Percentiles rank a stretch among this genome's conserved stretches.
These are phyloP conservation scores for Ustilago esculenta DNA, from an alignment of 1,284 basidiomycete species.

Conservation along the genomic window DNA sequence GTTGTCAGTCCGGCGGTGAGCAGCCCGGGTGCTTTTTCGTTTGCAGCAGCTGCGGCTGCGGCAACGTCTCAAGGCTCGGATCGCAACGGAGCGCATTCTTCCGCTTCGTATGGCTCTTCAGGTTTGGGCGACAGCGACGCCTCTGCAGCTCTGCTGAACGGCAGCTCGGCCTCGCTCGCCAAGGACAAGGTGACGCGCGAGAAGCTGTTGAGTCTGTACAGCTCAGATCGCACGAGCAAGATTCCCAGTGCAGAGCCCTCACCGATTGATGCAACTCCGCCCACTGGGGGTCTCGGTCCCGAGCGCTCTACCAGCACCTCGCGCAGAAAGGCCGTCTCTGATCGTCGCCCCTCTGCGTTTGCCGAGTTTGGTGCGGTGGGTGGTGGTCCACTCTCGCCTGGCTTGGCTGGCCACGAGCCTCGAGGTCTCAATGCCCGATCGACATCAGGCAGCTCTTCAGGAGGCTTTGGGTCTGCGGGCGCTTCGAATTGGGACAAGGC, in stretches of 20 bases:
- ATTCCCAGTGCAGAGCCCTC: constrained; percentile 25
- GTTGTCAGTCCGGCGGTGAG: constrained; percentile 40
- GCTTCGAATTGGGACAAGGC: constrained; percentile 38
- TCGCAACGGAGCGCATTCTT: constrained; percentile 19
- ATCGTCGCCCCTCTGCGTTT: constrained; percentile 36
- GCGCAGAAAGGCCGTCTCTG: constrained; percentile 32
- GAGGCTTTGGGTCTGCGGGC: constrained; percentile 29
- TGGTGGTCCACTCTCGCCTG: constrained; percentile 32
- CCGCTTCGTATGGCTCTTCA: constrained; percentile 12
- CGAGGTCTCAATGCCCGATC: constrained; percentile 53
- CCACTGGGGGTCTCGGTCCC: constrained; percentile 8
- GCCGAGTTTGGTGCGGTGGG: constrained; percentile 28
- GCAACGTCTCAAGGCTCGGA: constrained; percentile 31
- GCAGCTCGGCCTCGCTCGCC: constrained; percentile 21
- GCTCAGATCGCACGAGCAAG: constrained; percentile 43
- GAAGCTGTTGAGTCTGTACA: constrained; percentile 56
- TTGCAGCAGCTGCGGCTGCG: constrained; percentile 55
- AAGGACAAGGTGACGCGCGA: constrained; percentile 49
- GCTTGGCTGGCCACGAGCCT: constrained; percentile 33
- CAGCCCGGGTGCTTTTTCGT: constrained; percentile 58
- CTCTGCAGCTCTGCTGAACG: constrained; percentile 31
- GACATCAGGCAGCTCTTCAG: constrained; percentile 30
- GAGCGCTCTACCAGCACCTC: constrained; percentile 39
- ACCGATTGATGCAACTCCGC: constrained; percentile 23
- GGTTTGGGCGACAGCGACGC: constrained; percentile 18